Percentiles rank a stretch among this genome's conserved stretches.
Evolutionary conservation across 306 rosid species (phyloP).

Genomic region (Elaeagnus macrophylla): DNA sequence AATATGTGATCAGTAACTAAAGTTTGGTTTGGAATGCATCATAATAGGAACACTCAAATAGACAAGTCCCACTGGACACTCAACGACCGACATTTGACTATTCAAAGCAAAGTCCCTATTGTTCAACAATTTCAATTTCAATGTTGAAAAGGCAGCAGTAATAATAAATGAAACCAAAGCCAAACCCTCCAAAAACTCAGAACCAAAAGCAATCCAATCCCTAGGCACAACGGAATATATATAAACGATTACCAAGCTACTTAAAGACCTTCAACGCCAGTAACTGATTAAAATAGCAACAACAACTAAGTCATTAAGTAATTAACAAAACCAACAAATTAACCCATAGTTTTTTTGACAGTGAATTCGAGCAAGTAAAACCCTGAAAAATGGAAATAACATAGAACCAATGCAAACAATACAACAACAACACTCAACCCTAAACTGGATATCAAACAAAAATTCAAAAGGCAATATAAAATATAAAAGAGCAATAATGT

Average conservation of each 20-base stretch:
- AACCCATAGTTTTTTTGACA: not conserved
- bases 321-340: slow-evolving; percentile 6
- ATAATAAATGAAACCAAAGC: not conserved
- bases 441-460: not conserved
- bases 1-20: too few relatives aligned
- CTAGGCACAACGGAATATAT: not conserved
- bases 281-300: not conserved
- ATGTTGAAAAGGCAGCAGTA: not conserved
- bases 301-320: not conserved
- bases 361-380: not conserved
- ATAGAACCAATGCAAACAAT: too few relatives aligned
- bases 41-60: too few relatives aligned
- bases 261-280: not conserved
- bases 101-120: not conserved
- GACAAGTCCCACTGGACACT: too few relatives aligned
- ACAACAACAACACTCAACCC: not conserved
- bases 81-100: too few relatives aligned
- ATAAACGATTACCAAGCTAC: not conserved
- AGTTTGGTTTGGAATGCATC: too few relatives aligned
- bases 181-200: not conserved
- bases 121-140: not conserved
- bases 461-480: not conserved
- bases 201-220: not conserved
- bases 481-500: not conserved
- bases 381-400: too few relatives aligned